Conservation (phyloP, 2,329 filamentous ascomycete genomes). For the Talaromyces sp. region DNA sequence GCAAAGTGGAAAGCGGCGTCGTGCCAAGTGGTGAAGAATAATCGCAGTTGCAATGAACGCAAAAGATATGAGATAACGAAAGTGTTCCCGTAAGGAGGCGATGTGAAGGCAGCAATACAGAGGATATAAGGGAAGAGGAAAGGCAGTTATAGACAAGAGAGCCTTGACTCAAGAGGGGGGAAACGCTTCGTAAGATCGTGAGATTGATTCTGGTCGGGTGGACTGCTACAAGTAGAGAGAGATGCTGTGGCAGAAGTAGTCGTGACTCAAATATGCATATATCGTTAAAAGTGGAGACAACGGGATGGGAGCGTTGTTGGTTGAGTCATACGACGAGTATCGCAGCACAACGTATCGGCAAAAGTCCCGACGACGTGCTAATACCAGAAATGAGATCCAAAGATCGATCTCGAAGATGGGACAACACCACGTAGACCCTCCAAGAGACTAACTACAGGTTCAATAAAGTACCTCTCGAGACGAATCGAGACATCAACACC, state of each 20-base stretch:
- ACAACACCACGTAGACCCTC: constrained; percentile 10
- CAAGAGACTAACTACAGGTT: constrained; percentile 19
- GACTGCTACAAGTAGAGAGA: constrained; percentile 31
- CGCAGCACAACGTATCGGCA: constrained; percentile 1
- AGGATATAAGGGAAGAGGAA: constrained; percentile 13
- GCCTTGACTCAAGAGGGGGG: constrained; percentile 8
- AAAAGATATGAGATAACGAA: constrained; percentile 10
- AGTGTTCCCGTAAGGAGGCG: constrained; percentile 3
- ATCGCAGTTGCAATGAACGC: constrained; percentile 8
- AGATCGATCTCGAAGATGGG: neutral
- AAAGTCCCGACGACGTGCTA: constrained; percentile 2
- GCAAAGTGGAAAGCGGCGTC: constrained; percentile 16
- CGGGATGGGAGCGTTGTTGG: neutral
- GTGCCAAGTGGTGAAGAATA: constrained; percentile 24
- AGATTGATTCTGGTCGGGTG: constrained; percentile 24
- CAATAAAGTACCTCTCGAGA: constrained; percentile 20
- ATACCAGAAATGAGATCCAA: neutral
- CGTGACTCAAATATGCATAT: constrained; percentile 29
- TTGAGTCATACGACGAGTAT: constrained; percentile 17
- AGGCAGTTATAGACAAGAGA: constrained; percentile 16
- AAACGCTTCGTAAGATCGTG: constrained; percentile 43
- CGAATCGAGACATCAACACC: constrained; percentile 18
- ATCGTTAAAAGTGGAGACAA: constrained; percentile 19
- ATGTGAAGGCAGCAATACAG: neutral
- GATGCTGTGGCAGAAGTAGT: constrained; percentile 17